Conservation (phyloP, 208 protist species). For the Lotmaria passim region DNA sequence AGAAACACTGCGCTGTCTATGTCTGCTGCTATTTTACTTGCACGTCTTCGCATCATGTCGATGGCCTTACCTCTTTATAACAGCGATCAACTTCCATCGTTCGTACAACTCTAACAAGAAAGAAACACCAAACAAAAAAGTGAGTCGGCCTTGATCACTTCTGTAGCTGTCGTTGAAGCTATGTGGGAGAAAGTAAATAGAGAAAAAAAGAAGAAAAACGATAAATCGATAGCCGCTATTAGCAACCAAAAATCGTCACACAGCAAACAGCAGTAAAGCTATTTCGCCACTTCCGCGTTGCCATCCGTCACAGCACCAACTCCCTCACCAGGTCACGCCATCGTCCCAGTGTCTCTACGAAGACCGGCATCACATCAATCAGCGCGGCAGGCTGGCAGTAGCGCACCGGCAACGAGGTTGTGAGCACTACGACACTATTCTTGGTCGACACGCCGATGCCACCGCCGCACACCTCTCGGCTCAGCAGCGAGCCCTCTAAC, state of each 20-base stretch:
- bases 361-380: constrained; percentile 59
- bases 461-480: constrained; percentile 83
- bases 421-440: constrained; percentile 70
- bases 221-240: background rate
- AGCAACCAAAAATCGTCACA: background rate
- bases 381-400: constrained; percentile 54
- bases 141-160: no score
- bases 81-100: no score
- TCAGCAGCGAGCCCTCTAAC: constrained; percentile 74
- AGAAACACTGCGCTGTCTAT: no score
- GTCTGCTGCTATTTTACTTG: no score
- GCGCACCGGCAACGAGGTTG: constrained; percentile 59
- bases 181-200: no score
- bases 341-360: constrained; percentile 71
- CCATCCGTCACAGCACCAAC: constrained; percentile 29
- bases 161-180: no score
- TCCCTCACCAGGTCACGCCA: constrained; percentile 72
- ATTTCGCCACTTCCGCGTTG: background rate
- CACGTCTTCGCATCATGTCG: no score
- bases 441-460: constrained; percentile 67
- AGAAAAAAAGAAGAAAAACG: no score
- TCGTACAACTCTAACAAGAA: no score
- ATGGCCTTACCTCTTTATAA: no score
- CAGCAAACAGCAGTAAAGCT: background rate
- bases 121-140: no score